Conservation (phyloP, 768 basidiomycete species). For the Tubosaeta brunneosetosa region DNA sequence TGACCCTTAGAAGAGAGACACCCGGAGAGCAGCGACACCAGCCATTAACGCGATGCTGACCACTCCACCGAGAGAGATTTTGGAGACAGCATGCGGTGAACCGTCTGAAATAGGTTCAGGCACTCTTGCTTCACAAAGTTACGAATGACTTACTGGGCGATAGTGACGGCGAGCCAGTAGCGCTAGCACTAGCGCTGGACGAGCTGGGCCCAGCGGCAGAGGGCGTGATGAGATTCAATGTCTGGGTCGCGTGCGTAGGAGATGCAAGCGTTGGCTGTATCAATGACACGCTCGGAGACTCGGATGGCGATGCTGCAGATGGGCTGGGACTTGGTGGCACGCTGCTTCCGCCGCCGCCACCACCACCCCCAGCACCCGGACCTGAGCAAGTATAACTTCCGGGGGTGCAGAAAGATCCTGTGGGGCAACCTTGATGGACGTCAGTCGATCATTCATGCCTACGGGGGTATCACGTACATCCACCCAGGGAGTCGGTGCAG, state of each 20-base stretch:
- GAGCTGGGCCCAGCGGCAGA: not conserved
- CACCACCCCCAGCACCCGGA: no score
- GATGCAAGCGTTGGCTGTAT: not conserved
- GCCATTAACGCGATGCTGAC: conserved; percentile 6
- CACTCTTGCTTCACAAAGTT: not conserved
- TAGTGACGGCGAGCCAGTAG: not conserved
- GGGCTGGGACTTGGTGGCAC: not conserved
- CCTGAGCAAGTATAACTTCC: conserved; percentile 2
- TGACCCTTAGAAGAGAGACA: not conserved
- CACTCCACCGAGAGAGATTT: not conserved
- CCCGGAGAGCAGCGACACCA: not conserved
- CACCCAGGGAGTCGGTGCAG: conserved; percentile 19
- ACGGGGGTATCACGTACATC: conserved; percentile 12
- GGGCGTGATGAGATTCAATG: not conserved
- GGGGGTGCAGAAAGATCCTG: conserved; percentile 6
- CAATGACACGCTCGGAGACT: not conserved
- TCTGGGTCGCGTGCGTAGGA: not conserved
- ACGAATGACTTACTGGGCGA: conserved; percentile 1
- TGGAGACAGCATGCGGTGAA: conserved; percentile 8
- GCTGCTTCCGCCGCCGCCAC: not conserved
- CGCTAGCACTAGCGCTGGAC: not conserved
- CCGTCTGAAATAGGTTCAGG: not conserved
- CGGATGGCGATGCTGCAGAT: not conserved
- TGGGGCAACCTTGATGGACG: conserved; percentile 14
- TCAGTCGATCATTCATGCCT: not conserved